Evolutionary conservation across 805 yeast genomes (phyloP).

Genomic region (Zygosaccharomyces kombuchaensis): DNA sequence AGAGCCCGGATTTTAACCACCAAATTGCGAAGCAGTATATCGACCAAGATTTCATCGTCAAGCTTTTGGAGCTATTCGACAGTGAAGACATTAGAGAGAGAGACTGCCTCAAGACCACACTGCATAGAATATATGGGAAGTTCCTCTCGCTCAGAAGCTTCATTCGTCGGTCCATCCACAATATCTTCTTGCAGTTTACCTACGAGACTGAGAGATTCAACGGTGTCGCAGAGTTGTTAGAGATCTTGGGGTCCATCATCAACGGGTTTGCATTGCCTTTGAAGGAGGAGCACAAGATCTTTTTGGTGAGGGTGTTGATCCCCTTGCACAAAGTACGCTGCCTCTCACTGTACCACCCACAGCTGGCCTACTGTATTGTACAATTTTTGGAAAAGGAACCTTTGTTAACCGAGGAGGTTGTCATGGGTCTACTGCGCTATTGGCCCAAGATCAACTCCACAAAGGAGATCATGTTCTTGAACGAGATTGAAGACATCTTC

Average conservation of each 20-base stretch:
- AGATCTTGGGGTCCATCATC: constrained; percentile 91
- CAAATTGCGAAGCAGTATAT: constrained; percentile 89
- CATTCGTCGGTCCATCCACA: constrained; percentile 85
- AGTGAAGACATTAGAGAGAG: constrained; percentile 96
- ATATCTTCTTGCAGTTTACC: constrained; percentile 86
- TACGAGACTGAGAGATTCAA: constrained; percentile 95
- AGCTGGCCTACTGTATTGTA: constrained; percentile 92
- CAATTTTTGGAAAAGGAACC: constrained; percentile 97
- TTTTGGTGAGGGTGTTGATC: constrained; percentile 75
- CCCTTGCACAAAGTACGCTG: constrained; percentile 92
- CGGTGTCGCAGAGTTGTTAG: constrained; percentile 91
- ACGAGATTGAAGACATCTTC: constrained; percentile 93
- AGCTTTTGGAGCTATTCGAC: constrained; percentile 83
- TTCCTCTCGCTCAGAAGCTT: constrained; percentile 84
- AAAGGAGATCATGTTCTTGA: constrained; percentile 91
- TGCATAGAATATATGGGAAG: constrained; percentile 95
- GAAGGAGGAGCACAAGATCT: constrained; percentile 94
- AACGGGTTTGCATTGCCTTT: constrained; percentile 97
- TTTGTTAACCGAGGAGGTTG: constrained; percentile 86
- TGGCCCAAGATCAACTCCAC: constrained; percentile 97
- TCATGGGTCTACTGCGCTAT: constrained; percentile 84
- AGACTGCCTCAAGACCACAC: constrained; percentile 88
- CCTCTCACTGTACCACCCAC: constrained; percentile 89
- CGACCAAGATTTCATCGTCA: constrained; percentile 83
- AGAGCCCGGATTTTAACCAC: constrained; percentile 91